Evolutionary conservation across 2,329 filamentous ascomycete genomes (phyloP).

Genomic region (Exophiala phaeomuriformis): DNA sequence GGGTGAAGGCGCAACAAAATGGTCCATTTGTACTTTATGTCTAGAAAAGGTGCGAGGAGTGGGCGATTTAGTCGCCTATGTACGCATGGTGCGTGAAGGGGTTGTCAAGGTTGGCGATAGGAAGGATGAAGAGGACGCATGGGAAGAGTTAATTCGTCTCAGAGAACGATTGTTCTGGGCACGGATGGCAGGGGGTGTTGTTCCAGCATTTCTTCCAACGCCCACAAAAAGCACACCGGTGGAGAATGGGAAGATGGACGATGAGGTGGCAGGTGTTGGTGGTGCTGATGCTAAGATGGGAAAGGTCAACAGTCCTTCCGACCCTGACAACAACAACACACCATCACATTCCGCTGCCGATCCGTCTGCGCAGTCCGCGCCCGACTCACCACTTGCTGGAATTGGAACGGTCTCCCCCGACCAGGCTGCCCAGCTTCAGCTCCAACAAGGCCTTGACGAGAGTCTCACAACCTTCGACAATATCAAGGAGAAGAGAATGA

Average conservation of each 20-base stretch:
- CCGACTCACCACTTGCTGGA: conserved; percentile 7
- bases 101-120: conserved; percentile 68
- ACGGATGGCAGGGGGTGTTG: conserved; percentile 80
- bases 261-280: conserved; percentile 3
- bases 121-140: conserved; percentile 77
- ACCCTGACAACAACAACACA: not conserved
- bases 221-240: conserved; percentile 19
- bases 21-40: conserved; percentile 86
- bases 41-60: conserved; percentile 74
- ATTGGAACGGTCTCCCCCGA: conserved; percentile 7
- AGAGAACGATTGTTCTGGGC: conserved; percentile 98
- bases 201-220: conserved; percentile 52
- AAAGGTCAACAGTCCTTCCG: conserved; percentile 11
- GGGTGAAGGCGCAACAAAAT: conserved; percentile 75
- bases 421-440: conserved; percentile 15
- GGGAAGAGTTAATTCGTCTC: conserved; percentile 87
- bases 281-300: not conserved
- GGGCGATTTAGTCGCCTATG: conserved; percentile 86
- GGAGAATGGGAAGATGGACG: conserved; percentile 10
- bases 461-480: conserved; percentile 27
- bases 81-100: conserved; percentile 85
- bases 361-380: conserved; percentile 1
- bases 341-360: not conserved
- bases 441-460: conserved; percentile 20
- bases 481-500: conserved; percentile 18